Base-by-base conservation (phyloP, 202 grass and related monocot genomes). In the Elaeis oleifera region DNA sequence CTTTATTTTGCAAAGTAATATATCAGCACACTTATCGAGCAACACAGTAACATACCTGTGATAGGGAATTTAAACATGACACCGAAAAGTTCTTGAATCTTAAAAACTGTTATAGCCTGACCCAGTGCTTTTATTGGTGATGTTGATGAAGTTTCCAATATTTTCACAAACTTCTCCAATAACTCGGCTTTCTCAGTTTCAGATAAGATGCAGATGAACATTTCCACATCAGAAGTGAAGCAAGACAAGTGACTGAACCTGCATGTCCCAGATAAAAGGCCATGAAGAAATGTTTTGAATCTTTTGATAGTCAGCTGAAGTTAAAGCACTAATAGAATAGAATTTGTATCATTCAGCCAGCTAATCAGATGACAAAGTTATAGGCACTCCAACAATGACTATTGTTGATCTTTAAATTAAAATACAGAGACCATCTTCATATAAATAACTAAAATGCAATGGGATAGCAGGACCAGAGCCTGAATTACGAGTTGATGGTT, bases 161-260 rank as follows among this genome's bases (percentile, higher is more conserved):
- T 81, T 62, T 57, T 77, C 27, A 80, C 82, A 63, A 89, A 76
- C 69, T 78, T 73, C 60, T 82, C 78, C 69, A 92, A 53, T 67
- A 99, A 78, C 49, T 94, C 80, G 0, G 55, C 66, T 69, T 78
- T 89, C 68, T 94, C 88, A 60, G 86, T 60, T 65, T 59, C 8
- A 4, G 83, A 81, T 58, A 99, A 78, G 67, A 85, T 71, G 69
- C 82, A 72, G 32, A 99, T 80, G 67, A 85, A 99, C 23, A 25
- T 75, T 81, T 89, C 88, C 82, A 87, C 85, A 82, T 99, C 94
- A 24, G 85, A 89, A 62, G 82, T 71, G 73, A 84, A 86, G 54
- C 85, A 89, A 70, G 82, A 85, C 68, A 89, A 76, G 59, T 99
- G 88, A 54, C 88, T 81, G 61, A 99, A 99, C 78, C 88, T 99